Evolutionary conservation across 257 asterid species (phyloP).

Genomic region (Gynochthodes officinalis): DNA sequence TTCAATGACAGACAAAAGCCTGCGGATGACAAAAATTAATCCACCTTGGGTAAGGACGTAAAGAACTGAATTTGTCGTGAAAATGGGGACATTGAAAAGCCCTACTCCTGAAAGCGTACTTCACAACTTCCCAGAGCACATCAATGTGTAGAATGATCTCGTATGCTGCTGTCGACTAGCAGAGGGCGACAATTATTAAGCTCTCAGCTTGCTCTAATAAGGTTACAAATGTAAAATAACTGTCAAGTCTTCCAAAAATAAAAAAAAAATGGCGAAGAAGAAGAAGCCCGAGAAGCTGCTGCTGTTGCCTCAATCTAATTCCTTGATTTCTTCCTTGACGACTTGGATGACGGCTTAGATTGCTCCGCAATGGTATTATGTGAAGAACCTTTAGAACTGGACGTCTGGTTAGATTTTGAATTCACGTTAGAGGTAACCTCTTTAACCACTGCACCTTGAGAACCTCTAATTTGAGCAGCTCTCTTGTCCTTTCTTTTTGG

Average conservation of each 20-base stretch:
- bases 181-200: neutral
- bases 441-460: constrained; percentile 87
- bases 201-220: neutral
- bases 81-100: too few species aligned
- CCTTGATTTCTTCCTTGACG: constrained; percentile 77
- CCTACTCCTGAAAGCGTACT: neutral
- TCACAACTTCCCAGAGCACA: neutral
- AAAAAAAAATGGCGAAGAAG: neutral
- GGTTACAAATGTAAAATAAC: neutral
- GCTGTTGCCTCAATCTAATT: constrained; percentile 26
- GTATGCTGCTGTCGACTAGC: neutral
- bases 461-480: constrained; percentile 86
- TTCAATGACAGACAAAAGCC: too few species aligned
- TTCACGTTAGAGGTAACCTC: constrained; percentile 39
- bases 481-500: constrained; percentile 94
- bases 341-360: constrained; percentile 58
- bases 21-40: too few species aligned
- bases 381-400: constrained; percentile 53
- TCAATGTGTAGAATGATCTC: neutral
- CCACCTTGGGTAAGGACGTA: too few species aligned
- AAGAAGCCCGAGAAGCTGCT: too few species aligned
- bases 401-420: constrained; percentile 47
- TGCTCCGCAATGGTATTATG: constrained; percentile 50
- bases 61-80: too few species aligned
- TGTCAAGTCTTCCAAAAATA: neutral